Evolutionary conservation across 2,329 filamentous ascomycete species (phyloP).

Genomic region (Lecanicillium sp.): DNA sequence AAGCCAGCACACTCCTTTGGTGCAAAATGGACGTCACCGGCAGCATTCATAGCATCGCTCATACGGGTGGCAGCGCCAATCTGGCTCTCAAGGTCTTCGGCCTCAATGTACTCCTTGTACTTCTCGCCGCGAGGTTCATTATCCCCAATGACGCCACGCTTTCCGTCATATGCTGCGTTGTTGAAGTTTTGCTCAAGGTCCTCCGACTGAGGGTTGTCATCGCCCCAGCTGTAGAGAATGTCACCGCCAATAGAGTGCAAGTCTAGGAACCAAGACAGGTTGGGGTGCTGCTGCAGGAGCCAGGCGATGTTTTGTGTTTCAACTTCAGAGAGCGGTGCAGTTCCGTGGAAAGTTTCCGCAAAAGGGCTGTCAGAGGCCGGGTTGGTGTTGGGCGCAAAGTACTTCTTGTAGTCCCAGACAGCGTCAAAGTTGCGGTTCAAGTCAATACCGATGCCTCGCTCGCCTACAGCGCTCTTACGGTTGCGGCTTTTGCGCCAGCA

Average conservation of each 20-base stretch:
- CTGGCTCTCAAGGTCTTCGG: slow-evolving; percentile 27
- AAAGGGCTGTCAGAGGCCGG: slow-evolving; percentile 30
- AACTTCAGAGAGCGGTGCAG: slow-evolving; percentile 43
- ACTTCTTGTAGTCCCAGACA: slow-evolving; percentile 43
- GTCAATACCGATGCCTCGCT: slow-evolving; percentile 36
- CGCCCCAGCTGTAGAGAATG: slow-evolving; percentile 50
- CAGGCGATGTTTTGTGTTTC: slow-evolving; percentile 48
- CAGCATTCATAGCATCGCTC: slow-evolving; percentile 28
- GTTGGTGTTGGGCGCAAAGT: slow-evolving; percentile 32
- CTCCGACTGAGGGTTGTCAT: slow-evolving; percentile 42
- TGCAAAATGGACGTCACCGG: slow-evolving; percentile 28
- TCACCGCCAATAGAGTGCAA: slow-evolving; percentile 46
- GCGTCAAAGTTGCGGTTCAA: slow-evolving; percentile 52
- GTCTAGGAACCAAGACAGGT: slow-evolving; percentile 50
- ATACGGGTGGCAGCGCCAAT: slow-evolving; percentile 25
- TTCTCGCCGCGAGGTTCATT: slow-evolving; percentile 18
- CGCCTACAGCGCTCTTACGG: slow-evolving; percentile 25
- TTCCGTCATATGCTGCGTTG: slow-evolving; percentile 43
- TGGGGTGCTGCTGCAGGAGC: slow-evolving; percentile 39
- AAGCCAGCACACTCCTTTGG: slow-evolving; percentile 31
- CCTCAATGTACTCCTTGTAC: slow-evolving; percentile 39
- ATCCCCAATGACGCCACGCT: slow-evolving; percentile 38
- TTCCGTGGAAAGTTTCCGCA: slow-evolving; percentile 43
- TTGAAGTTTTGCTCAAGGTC: slow-evolving; percentile 41
- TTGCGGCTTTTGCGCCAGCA: slow-evolving; percentile 54